phyloP scores from a whole-genome alignment of 2,329 filamentous ascomycete genomes.

The Clarireedia sp. region DNA sequence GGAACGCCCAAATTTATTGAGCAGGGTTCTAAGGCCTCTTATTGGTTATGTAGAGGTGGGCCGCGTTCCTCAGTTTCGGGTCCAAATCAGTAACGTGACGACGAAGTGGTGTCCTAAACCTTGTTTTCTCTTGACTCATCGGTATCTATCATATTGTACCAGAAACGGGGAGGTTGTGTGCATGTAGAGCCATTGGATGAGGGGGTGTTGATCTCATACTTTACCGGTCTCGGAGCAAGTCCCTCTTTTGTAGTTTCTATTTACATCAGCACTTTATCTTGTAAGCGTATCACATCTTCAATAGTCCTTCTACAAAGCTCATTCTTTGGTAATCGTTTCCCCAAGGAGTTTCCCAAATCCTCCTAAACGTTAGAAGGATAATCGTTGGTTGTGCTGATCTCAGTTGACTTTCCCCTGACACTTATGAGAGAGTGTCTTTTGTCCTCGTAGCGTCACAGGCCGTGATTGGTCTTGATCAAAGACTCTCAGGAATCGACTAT shows the following conservation, averaged over 20 bases:
- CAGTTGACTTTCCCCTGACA: neutral
- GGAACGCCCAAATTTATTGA: neutral
- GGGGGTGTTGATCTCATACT: neutral
- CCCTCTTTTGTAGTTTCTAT: neutral
- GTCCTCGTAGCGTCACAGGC: neutral
- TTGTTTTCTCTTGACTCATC: neutral
- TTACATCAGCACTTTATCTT: neutral
- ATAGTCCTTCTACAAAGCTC: conserved; percentile 12
- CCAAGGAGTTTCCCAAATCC: neutral
- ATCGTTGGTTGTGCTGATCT: neutral
- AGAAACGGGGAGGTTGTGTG: neutral
- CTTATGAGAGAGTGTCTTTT: neutral
- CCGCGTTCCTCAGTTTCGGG: conserved; percentile 18
- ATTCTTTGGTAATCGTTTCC: conserved; percentile 18
- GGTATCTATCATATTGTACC: neutral
- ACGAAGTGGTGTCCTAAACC: conserved; percentile 22
- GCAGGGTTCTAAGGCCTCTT: conserved; percentile 19
- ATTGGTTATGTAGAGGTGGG: conserved; percentile 18
- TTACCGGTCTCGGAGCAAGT: neutral
- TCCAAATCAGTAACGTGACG: conserved; percentile 25
- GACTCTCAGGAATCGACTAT: too few species aligned
- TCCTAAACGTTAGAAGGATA: neutral
- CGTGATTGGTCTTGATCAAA: too few species aligned
- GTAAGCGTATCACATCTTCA: conserved; percentile 18
- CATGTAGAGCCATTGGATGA: neutral